Evolutionary conservation across 148 eudicot species (phyloP).

Genomic region (Silene uniflora): DNA sequence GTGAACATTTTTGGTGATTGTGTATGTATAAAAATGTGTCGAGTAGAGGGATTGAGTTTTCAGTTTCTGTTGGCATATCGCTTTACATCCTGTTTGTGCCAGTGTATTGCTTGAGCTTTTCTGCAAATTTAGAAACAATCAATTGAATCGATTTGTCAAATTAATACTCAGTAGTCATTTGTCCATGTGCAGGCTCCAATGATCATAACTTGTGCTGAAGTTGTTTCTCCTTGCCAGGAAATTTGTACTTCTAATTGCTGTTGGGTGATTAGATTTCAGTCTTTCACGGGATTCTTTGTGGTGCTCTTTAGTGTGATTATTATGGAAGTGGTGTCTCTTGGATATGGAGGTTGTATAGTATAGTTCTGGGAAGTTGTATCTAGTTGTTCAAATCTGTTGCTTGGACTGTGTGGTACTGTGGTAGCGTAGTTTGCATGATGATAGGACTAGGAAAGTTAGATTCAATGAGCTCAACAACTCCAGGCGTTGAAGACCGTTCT

Average conservation of each 20-base stretch:
- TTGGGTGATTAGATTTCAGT: conserved; percentile 26
- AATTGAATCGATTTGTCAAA: background rate
- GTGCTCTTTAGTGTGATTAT: conserved; percentile 8
- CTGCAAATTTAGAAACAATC: background rate
- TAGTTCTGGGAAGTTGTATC: conserved; percentile 12
- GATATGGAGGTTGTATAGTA: conserved; percentile 1
- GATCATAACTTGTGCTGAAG: conserved; percentile 19
- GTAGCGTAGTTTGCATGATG: background rate
- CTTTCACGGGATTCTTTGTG: conserved; percentile 12
- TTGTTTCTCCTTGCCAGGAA: conserved; percentile 12
- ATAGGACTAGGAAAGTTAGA: background rate
- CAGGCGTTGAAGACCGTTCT: conserved; percentile 2
- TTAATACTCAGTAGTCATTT: background rate
- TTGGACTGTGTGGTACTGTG: background rate
- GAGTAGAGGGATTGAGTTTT: background rate
- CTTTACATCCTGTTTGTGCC: background rate
- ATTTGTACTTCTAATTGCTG: conserved; percentile 16
- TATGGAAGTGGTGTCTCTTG: conserved; percentile 14
- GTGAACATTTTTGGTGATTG: background rate
- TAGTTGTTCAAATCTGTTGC: background rate
- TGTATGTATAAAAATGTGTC: background rate
- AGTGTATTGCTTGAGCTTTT: conserved; percentile 9
- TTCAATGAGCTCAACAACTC: background rate
- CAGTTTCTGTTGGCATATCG: background rate
- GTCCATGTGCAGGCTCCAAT: conserved; percentile 22